Base-by-base conservation (phyloP, 1,284 basidiomycete genomes). In the Ganoderma leucocontextum region DNA sequence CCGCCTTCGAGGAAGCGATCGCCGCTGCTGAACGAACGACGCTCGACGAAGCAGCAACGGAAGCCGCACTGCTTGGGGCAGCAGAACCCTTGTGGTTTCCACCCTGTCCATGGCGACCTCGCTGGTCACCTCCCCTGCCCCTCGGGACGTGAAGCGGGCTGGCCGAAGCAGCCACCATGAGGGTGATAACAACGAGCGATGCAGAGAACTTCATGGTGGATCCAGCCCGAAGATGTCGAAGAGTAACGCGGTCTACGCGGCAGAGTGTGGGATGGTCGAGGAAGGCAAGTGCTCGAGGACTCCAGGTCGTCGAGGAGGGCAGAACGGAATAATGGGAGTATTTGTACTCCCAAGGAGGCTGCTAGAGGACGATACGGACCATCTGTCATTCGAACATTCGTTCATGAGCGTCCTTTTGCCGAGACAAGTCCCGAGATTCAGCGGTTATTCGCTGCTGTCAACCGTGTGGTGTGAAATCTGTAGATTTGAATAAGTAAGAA, bases 101-200 rank as follows among this genome's bases (percentile, higher is more conserved):
- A 39, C 57, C 58, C 13, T 7, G 15, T n/a, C 38, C 39, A 15
- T 10, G 35, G 35, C 33, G 33, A 19, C 55, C 55, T 5, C 17
- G 35, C 35, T 33, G 53, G 87, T 85, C 70, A 83, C 84, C 70
- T 86, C 75, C 63, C 85, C 42, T 19, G 25, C 49, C 49, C 62
- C 81, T 82, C 60, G 55, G 10, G 25, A 72, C 72, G 62, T 78
- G 75, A 64, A 77, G 74, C 9, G 82, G 83, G 63, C 77, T 79
- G 17, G 83, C 84, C 47, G 78, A 77, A n/a, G 72, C 66, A 35
- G 79, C 78, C 62, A 87, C 74, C 33, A 81, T 73, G 53, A 86
- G 61, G 33, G 72, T 25, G 53, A 73, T 7, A 39, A 66, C 57
- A 57, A 64, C 49, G 39, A 69, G 58, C 10, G 58, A 68, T 29